These are phyloP conservation scores for Lumnitzera racemosa DNA, from an alignment of 345 rosid genomes.

Conservation along the genomic window DNA sequence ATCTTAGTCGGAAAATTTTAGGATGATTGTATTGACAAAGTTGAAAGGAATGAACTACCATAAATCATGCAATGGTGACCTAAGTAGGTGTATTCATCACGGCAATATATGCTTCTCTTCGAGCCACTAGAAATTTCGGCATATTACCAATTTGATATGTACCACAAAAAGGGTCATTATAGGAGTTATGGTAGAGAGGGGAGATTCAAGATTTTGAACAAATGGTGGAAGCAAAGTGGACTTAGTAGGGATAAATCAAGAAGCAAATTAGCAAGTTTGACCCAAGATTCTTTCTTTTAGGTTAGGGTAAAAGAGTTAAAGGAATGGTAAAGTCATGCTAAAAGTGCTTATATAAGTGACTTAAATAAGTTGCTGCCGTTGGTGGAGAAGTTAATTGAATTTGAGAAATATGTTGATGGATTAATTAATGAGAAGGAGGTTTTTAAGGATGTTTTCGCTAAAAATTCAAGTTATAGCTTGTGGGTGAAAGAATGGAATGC, in stretches of 20 bases:
- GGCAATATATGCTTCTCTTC: constrained; percentile 54
- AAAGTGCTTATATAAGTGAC: too few relatives aligned
- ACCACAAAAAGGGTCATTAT: constrained; percentile 38
- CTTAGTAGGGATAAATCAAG: constrained; percentile 17
- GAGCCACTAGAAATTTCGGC: constrained; percentile 74
- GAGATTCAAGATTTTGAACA: constrained; percentile 60
- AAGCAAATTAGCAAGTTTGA: constrained; percentile 45
- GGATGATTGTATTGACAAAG: constrained; percentile 46
- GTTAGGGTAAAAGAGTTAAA: too few relatives aligned
- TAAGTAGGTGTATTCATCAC: constrained; percentile 61
- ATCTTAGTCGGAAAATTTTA: constrained; percentile 54
- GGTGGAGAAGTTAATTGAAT: too few relatives aligned
- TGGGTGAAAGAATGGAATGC: too few relatives aligned
- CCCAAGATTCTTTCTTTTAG: constrained; percentile 51
- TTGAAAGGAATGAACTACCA: constrained; percentile 58
- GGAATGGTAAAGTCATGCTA: too few relatives aligned
- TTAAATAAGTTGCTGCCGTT: too few relatives aligned
- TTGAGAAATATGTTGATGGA: too few relatives aligned
- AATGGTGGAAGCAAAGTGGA: constrained; percentile 41
- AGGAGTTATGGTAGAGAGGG: constrained; percentile 44
- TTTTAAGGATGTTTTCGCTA: too few relatives aligned
- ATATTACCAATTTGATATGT: constrained; percentile 35
- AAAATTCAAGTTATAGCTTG: too few relatives aligned
- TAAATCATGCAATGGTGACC: constrained; percentile 36
- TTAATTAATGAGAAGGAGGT: too few relatives aligned